phyloP scores from a whole-genome alignment of 2,329 filamentous ascomycete genomes.

The Hypoxylon sp. region DNA sequence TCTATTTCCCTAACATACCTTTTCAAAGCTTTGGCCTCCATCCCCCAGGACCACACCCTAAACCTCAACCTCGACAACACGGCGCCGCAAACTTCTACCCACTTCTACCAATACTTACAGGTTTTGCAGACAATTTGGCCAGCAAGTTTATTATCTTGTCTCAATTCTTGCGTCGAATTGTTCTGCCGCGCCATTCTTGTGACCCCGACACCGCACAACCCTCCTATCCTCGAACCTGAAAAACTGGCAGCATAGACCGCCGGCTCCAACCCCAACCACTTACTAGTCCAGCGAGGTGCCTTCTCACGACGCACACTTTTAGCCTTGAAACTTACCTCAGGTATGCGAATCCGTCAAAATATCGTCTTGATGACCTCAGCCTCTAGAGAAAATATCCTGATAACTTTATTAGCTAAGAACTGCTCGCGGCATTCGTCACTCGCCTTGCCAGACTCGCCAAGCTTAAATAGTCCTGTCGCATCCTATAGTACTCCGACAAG shows the following conservation, averaged over 20 bases:
- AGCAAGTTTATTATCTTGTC: not conserved
- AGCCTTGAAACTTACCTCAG: not conserved
- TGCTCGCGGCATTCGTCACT: not conserved
- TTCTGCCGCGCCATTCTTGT: not conserved
- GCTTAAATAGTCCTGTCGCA: not conserved
- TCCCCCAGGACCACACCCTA: not conserved
- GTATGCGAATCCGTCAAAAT: not conserved
- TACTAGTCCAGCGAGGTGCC: not conserved
- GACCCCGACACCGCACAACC: not conserved
- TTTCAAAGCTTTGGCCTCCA: not conserved
- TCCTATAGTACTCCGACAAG: not conserved
- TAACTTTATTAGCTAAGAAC: not conserved
- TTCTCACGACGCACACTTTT: not conserved
- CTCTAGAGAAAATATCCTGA: not conserved
- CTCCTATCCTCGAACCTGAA: not conserved
- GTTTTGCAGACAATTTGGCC: not conserved
- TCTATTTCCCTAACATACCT: not conserved
- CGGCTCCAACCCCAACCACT: not conserved
- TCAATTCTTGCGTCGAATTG: not conserved
- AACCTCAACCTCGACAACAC: too few species aligned
- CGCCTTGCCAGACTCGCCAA: not conserved
- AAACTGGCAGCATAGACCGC: not conserved
- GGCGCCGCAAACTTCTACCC: not conserved
- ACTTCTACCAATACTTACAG: too few species aligned
- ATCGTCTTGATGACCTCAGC: not conserved